Conservation (phyloP, 2,329 filamentous ascomycete genomes). For the Teratosphaeria pseudoeucalypti region DNA sequence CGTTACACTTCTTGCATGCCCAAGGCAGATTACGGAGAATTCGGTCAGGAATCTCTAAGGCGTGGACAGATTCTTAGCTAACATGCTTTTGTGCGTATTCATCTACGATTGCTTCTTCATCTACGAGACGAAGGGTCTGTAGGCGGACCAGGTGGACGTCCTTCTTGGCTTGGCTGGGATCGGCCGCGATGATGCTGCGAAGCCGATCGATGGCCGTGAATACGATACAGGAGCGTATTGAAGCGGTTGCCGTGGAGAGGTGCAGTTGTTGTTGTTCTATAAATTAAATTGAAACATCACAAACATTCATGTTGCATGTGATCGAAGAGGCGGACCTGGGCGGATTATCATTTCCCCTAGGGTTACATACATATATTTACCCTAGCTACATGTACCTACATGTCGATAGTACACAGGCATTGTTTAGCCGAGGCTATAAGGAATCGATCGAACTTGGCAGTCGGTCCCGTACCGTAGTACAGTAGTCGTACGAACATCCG, state of each 20-base stretch:
- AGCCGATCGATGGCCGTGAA: slow-evolving; percentile 2
- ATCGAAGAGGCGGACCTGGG: not conserved
- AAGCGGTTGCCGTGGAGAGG: not conserved
- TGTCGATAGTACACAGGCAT: too few relatives aligned
- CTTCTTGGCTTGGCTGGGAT: slow-evolving; percentile 25
- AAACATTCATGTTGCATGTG: too few relatives aligned
- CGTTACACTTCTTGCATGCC: too few relatives aligned
- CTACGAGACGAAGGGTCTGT: slow-evolving; percentile 29
- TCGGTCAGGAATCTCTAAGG: slow-evolving; percentile 7
- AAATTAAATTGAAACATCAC: too few relatives aligned
- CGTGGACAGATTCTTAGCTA: slow-evolving; percentile 33
- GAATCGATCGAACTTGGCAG: too few relatives aligned
- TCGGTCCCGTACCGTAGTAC: too few relatives aligned
- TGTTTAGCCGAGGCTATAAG: too few relatives aligned
- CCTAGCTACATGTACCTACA: too few relatives aligned
- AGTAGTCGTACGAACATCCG: too few relatives aligned
- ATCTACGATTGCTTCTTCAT: slow-evolving; percentile 32
- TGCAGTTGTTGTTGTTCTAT: not conserved
- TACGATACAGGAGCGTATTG: not conserved
- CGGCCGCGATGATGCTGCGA: slow-evolving; percentile 3
- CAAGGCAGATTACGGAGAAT: too few relatives aligned
- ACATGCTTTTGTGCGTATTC: slow-evolving; percentile 26
- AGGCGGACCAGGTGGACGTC: slow-evolving; percentile 29
- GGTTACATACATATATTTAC: too few relatives aligned
- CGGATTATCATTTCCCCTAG: too few relatives aligned